phyloP scores from a whole-genome alignment of 768 basidiomycete genomes.

The Boletus bicolor region DNA sequence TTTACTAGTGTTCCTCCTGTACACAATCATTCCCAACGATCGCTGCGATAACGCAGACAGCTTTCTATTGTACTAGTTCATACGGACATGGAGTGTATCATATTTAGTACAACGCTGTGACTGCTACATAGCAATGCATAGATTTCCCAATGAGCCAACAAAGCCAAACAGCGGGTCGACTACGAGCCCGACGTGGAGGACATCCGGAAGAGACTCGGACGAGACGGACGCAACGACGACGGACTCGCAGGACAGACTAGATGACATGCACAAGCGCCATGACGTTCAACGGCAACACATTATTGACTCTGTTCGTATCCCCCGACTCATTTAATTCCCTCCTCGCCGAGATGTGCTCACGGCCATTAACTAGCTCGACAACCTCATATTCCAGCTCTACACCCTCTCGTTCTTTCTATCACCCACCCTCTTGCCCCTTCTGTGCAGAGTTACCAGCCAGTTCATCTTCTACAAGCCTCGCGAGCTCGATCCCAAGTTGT shows the following conservation, averaged over 20 bases:
- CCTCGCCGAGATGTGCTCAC: conserved; percentile 10
- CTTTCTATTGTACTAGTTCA: background rate
- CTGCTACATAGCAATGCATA: background rate
- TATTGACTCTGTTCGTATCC: conserved; percentile 55
- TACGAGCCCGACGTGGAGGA: background rate
- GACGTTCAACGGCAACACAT: conserved; percentile 71
- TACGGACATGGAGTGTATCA: conserved; percentile 1
- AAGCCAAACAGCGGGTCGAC: conserved; percentile 24
- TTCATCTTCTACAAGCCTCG: conserved; percentile 64
- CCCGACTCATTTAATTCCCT: background rate
- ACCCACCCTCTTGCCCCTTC: conserved; percentile 47
- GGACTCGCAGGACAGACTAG: conserved; percentile 22
- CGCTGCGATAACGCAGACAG: conserved; percentile 9
- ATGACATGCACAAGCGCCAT: conserved; percentile 58
- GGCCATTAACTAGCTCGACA: conserved; percentile 52
- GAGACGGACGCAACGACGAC: conserved; percentile 16
- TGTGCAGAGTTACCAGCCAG: conserved; percentile 53
- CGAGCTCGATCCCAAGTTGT: conserved; percentile 59
- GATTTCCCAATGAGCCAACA: conserved; percentile 16
- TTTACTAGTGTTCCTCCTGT: conserved; percentile 14
- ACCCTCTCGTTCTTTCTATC: conserved; percentile 75
- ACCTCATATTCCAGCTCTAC: conserved; percentile 68
- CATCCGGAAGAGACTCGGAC: background rate
- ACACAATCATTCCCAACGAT: conserved; percentile 2
- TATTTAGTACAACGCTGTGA: background rate